phyloP scores from a whole-genome alignment of 1,284 basidiomycete genomes.

The Moniliophthora roreri region DNA sequence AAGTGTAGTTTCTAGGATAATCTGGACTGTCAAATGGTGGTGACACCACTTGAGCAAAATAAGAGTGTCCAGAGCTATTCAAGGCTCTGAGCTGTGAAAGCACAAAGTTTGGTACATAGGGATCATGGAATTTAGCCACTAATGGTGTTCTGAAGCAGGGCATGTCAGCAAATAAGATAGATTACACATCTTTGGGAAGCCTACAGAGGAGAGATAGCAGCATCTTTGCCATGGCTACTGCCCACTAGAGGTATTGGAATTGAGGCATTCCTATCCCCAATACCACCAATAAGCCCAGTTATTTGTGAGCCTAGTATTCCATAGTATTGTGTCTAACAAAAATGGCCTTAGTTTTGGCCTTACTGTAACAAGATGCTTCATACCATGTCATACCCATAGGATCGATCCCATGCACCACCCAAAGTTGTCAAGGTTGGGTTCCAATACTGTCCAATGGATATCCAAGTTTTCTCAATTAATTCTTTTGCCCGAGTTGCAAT shows the following conservation, averaged over 20 bases:
- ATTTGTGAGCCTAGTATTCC: slow-evolving; percentile 28
- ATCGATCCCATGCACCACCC: slow-evolving; percentile 28
- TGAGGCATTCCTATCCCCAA: slow-evolving; percentile 24
- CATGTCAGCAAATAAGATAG: neutral
- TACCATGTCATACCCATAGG: slow-evolving; percentile 31
- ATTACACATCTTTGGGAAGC: neutral
- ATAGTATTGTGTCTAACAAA: slow-evolving; percentile 24
- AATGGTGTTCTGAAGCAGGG: slow-evolving; percentile 18
- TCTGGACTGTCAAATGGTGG: slow-evolving; percentile 26
- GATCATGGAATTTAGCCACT: slow-evolving; percentile 27
- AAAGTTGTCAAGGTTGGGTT: slow-evolving; percentile 28
- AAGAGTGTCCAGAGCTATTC: slow-evolving; percentile 15
- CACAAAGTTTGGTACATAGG: slow-evolving; percentile 6
- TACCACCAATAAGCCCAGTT: slow-evolving; percentile 26
- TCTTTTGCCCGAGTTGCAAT: slow-evolving; percentile 22
- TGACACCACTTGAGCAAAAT: slow-evolving; percentile 25
- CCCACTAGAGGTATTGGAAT: slow-evolving; percentile 26
- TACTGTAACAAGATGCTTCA: neutral
- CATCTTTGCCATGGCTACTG: slow-evolving; percentile 27
- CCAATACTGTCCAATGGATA: slow-evolving; percentile 20
- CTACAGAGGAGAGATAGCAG: slow-evolving; percentile 24
- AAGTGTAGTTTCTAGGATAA: slow-evolving; percentile 28
- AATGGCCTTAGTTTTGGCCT: neutral
- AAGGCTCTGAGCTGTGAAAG: slow-evolving; percentile 10
- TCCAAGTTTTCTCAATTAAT: slow-evolving; percentile 28